Evolutionary conservation across 2,329 filamentous ascomycete genomes (phyloP).

Genomic region (Cladophialophora immunda): DNA sequence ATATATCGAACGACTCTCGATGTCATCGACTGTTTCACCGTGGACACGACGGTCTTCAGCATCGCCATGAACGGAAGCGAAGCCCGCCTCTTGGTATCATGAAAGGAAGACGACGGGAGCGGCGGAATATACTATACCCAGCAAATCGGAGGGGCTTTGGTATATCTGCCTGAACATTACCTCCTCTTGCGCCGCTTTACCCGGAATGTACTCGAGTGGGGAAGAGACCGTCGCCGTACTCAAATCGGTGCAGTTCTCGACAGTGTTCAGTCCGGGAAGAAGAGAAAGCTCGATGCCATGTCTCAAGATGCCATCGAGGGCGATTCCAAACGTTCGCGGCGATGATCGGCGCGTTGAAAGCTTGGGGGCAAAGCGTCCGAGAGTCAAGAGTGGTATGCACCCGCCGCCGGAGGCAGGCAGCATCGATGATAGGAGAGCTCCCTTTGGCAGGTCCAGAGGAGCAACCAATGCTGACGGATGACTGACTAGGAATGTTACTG

Average conservation of each 20-base stretch:
- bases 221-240: neutral
- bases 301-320: constrained; percentile 6
- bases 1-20: constrained; percentile 36
- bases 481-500: too few relatives aligned
- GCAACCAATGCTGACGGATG: too few relatives aligned
- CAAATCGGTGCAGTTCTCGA: neutral
- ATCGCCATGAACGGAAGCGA: constrained; percentile 48
- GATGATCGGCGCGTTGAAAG: neutral
- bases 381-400: too few relatives aligned
- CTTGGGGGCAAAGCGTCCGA: too few relatives aligned
- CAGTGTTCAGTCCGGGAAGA: neutral
- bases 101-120: constrained; percentile 5
- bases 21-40: constrained; percentile 30
- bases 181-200: neutral
- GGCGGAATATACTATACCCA: neutral
- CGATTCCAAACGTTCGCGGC: constrained; percentile 4
- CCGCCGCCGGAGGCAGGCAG: too few relatives aligned
- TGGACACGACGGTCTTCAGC: constrained; percentile 45
- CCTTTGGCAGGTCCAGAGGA: too few relatives aligned
- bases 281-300: constrained; percentile 8
- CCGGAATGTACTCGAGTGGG: neutral
- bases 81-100: constrained; percentile 37
- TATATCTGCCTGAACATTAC: neutral
- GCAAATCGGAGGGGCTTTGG: neutral
- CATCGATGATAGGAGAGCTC: too few relatives aligned